Evolutionary conservation across 495 filamentous ascomycete genomes (phyloP), one percentile per base, ranked within the genome.

Genomic region (Chaetomium cochliodes): DNA sequence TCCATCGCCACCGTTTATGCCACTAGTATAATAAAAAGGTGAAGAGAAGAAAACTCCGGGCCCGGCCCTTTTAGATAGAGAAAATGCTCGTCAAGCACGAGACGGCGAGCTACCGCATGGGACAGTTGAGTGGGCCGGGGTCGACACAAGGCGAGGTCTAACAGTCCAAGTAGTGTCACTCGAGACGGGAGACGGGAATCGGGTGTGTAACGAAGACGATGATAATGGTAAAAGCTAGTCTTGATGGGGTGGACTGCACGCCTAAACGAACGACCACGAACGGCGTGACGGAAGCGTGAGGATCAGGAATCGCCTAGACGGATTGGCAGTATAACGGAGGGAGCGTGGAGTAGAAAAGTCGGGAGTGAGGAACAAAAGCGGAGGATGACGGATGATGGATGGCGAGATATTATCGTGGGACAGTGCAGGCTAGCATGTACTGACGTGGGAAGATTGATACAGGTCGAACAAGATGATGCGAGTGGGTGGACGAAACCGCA

Each of bases 1-100:
- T 75, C 74, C 75, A 77, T 77, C 13, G 52, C 69, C 44, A 65
- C 58, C 60, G 66, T 52, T 65, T 72, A 72, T 72, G 55, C 69
- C 69, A 55, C 47, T 37, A 12, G 37, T 28, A 56, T 63, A 46
- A 41, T 58, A 39, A 50, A 23, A 11, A 8, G 0, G 30, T 30
- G 16, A 33, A 22, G 16, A 49, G 42, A 8, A 59, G 25, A 18
- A 8, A 2, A 46, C 23, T 15, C 6, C 28, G 26, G 46, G n/a
- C 54, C 15, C 37, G 26, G 46, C 7, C 54, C 15, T 20, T 18
- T 13, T 5, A 25, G 37, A 37, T 12, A 1, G 33, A 6, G 41
- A 16, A 44, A 15, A 18, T 2, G 41, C 9, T 18, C 13, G 41
- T 44, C 15, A 16, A 18, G 41, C 41, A 18, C 41, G 20, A 22